These are phyloP conservation scores for Taphrina deformans DNA, from an alignment of 1,139 yeast genomes.

Conservation along the genomic window DNA sequence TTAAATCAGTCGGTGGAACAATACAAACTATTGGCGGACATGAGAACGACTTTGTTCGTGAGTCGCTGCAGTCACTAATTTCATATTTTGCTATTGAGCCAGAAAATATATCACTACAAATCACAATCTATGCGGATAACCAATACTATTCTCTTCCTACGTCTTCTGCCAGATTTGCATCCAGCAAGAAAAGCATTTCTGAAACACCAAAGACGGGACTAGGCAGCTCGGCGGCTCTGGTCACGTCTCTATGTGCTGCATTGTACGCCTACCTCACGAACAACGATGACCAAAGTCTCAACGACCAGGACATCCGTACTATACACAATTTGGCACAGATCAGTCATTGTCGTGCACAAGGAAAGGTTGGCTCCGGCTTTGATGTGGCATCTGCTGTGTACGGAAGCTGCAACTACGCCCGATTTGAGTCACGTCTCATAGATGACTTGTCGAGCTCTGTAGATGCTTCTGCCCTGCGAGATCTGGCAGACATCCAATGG, in stretches of 20 bases:
- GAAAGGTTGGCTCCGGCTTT: conserved; percentile 93
- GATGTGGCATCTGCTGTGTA: conserved; percentile 94
- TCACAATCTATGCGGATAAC: conserved; percentile 78
- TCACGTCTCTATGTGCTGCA: conserved; percentile 75
- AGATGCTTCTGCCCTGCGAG: conserved; percentile 26
- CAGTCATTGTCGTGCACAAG: conserved; percentile 91
- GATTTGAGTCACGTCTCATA: conserved; percentile 53
- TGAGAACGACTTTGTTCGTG: conserved; percentile 42
- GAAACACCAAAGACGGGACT: conserved; percentile 90
- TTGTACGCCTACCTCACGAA: conserved; percentile 53
- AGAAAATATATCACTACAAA: conserved; percentile 46
- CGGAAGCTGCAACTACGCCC: conserved; percentile 78
- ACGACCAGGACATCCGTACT: conserved; percentile 39
- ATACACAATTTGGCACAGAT: conserved; percentile 84
- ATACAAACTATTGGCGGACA: conserved; percentile 43
- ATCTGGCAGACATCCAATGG: conserved; percentile 51
- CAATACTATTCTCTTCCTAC: conserved; percentile 68
- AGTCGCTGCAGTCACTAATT: conserved; percentile 46
- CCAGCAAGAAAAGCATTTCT: conserved; percentile 60
- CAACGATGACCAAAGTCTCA: conserved; percentile 41
- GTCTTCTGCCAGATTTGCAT: conserved; percentile 52
- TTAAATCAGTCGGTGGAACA: conserved; percentile 41
- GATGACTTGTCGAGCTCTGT: conserved; percentile 34
- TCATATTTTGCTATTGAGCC: conserved; percentile 49
- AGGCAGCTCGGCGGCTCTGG: conserved; percentile 94